Evolutionary conservation across 1,284 basidiomycete genomes (phyloP).

Genomic region (Boletus mariae): DNA sequence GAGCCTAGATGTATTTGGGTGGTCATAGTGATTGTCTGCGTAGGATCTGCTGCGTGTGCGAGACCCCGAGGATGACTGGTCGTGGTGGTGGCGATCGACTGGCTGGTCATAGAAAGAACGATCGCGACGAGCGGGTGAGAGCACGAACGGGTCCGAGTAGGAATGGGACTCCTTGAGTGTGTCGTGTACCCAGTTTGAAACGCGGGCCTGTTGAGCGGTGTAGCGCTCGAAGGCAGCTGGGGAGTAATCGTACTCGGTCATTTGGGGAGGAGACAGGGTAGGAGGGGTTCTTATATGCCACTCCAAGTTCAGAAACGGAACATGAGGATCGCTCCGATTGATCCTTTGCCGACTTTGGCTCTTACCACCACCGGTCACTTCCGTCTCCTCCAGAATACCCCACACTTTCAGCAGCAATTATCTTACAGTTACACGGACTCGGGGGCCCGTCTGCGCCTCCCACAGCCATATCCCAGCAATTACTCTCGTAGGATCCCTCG

Average conservation of each 20-base stretch:
- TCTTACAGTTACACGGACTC: too few species aligned
- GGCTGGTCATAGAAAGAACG: constrained; percentile 29
- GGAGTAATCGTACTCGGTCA: constrained; percentile 58
- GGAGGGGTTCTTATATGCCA: constrained; percentile 15
- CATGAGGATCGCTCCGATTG: constrained; percentile 13
- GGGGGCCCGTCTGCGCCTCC: too few species aligned
- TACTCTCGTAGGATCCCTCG: neutral
- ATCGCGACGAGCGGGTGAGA: constrained; percentile 30
- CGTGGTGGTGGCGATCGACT: constrained; percentile 4
- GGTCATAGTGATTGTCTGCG: constrained; percentile 24
- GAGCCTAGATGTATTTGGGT: constrained; percentile 9
- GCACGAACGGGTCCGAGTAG: constrained; percentile 30
- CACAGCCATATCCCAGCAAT: too few species aligned
- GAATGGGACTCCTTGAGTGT: constrained; percentile 25
- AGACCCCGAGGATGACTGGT: constrained; percentile 24
- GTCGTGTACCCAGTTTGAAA: constrained; percentile 41
- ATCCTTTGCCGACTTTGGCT: neutral
- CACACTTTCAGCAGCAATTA: neutral
- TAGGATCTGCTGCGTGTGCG: constrained; percentile 25
- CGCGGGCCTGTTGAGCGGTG: constrained; percentile 39
- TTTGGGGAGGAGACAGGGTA: constrained; percentile 19
- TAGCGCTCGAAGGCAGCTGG: constrained; percentile 46
- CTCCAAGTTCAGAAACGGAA: constrained; percentile 3
- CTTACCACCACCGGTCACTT: neutral
- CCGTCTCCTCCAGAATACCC: constrained; percentile 22